Evolutionary conservation across 805 yeast species (phyloP), one percentile per base, ranked within the genome.

Genomic region (Sugiyamaella smithiae): DNA sequence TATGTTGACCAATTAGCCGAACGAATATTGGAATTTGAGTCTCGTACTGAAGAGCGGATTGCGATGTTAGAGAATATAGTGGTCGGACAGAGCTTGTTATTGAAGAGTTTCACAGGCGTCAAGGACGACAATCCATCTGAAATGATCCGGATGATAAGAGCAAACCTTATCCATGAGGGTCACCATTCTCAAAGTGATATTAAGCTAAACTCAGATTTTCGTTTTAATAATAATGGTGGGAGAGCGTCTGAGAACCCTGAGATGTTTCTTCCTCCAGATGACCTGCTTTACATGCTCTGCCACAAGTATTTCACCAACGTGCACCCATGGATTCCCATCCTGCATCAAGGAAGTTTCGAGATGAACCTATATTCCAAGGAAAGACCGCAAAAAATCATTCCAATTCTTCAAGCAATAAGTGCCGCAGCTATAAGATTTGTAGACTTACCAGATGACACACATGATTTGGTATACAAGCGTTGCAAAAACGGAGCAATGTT

Each of bases 241-340:
- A 38, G 14, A 4, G 29, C 11, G 7, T 7, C 7, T 8, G 29
- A 26, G 7, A 26, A 11, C 11, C 11, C 11, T 6, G 19, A 26
- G 22, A 8, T 2, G 2, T 17, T 49, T 11, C 45, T 52, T 4
- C 55, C 55, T 2, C 46, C 54, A n/a, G 40, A 43, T 4, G 46
- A 49, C 19, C 26, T 51, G 16, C 43, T 51, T 26, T 22, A 31
- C 28, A 25, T 25, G 26, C 19, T 51, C 11, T 32, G 50, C 17
- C 29, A 31, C 3, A 28, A 41, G 5, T 52, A 52, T 31, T 52
- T 52, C 32, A 40, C 23, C 14, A 38, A 48, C 31, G 42, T 52
- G 4, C 55, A 52, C 32, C 55, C 55, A 2, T 52, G 55, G 55
- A 49, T 50, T 4, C 55, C 55, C 2, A 52, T 52, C n/a, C 22